Percentiles rank a stretch among this genome's conserved stretches.
Evolutionary conservation across 257 asterid species (phyloP).

Genomic region (Solanum tarapatanum): DNA sequence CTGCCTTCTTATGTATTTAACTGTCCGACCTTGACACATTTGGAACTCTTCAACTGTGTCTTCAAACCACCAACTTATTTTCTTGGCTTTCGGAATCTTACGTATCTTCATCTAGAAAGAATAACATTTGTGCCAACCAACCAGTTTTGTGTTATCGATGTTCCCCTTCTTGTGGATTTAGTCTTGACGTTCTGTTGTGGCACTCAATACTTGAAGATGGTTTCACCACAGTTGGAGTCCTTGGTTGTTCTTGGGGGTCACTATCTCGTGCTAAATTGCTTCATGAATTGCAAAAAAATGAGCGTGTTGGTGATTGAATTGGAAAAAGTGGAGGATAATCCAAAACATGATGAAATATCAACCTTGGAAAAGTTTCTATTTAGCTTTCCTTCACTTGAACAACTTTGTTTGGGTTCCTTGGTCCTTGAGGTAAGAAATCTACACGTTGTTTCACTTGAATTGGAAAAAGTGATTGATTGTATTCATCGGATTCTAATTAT

Average conservation of each 20-base stretch:
- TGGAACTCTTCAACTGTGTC: not conserved
- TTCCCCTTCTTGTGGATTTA: not conserved
- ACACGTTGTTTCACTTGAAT: not conserved
- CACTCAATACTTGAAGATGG: not conserved
- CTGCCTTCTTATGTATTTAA: not conserved
- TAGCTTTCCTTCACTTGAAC: not conserved
- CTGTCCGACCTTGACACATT: not conserved
- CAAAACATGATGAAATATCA: not conserved
- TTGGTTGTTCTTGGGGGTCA: not conserved
- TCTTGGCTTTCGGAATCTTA: not conserved
- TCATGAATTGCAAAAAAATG: not conserved
- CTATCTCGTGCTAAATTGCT: not conserved
- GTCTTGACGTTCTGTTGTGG: not conserved
- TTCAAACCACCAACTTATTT: not conserved
- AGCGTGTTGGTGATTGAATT: not conserved
- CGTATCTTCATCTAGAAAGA: not conserved
- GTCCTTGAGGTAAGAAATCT: not conserved
- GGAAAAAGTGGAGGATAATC: not conserved
- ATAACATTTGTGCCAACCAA: not conserved
- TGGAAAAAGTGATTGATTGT: not conserved
- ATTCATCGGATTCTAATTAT: not conserved
- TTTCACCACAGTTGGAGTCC: not conserved
- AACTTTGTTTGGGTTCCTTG: not conserved
- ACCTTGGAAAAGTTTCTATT: not conserved
- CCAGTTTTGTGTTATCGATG: not conserved